These are phyloP conservation scores for Sistotremastrum niveocremeum DNA, from an alignment of 768 basidiomycete genomes.

Conservation along the genomic window DNA sequence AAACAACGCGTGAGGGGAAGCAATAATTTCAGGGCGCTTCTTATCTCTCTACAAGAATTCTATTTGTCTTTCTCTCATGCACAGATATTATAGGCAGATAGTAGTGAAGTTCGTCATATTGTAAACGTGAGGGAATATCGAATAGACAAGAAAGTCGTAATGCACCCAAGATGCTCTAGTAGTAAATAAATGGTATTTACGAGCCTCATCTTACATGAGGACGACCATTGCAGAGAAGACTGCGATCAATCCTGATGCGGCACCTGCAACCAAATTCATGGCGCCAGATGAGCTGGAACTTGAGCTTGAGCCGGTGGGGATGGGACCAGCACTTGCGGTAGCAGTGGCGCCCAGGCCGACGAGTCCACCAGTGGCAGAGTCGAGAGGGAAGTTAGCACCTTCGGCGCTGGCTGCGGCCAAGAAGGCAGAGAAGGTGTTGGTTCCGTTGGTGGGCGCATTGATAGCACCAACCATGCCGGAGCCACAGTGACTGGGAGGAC, in stretches of 20 bases:
- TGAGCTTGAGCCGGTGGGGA: conserved; percentile 1
- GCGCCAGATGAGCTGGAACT: conserved; percentile 1
- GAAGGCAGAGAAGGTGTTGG: conserved; percentile 29
- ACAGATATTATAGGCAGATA: too few relatives aligned
- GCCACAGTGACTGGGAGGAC: conserved; percentile 27
- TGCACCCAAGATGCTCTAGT: too few relatives aligned
- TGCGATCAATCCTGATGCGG: conserved; percentile 7
- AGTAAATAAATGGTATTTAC: too few relatives aligned
- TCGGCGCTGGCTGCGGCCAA: conserved; percentile 25
- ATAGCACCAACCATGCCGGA: conserved; percentile 37
- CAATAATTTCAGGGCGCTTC: too few relatives aligned
- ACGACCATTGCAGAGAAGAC: conserved; percentile 6
- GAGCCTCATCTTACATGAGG: not conserved
- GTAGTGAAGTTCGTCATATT: too few relatives aligned
- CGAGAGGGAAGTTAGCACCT: conserved; percentile 21
- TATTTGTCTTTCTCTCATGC: too few relatives aligned
- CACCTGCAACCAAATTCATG: conserved; percentile 1
- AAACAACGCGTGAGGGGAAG: conserved; percentile 7
- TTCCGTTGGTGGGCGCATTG: conserved; percentile 32
- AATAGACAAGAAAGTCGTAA: too few relatives aligned
- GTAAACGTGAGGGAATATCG: too few relatives aligned
- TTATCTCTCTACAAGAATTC: too few relatives aligned
- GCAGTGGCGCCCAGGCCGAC: conserved; percentile 22
- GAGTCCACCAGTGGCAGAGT: conserved; percentile 29
- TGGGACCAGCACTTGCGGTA: conserved; percentile 10